Conservation (phyloP, 1,139 yeast species). For the Geotrichum aggregatum region DNA sequence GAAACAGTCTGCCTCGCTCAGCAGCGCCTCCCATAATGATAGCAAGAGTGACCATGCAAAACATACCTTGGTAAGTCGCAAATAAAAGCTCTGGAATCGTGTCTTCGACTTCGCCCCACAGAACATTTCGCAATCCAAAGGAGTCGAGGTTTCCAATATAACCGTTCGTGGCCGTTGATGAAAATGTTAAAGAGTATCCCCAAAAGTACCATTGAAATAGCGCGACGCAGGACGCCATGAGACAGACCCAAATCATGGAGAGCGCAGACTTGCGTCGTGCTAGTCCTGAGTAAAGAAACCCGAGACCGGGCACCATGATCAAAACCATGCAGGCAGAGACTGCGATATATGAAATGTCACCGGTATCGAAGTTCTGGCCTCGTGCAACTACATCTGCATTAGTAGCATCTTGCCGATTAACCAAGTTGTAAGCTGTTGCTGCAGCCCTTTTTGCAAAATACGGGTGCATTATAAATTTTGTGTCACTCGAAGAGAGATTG, state of each 20-base stretch:
- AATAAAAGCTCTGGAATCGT: conserved; percentile 78
- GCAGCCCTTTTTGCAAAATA: conserved; percentile 12
- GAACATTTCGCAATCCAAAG: conserved; percentile 73
- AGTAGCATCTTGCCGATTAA: conserved; percentile 4
- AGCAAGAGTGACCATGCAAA: conserved; percentile 82
- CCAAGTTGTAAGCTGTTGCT: neutral
- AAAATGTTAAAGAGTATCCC: conserved; percentile 92
- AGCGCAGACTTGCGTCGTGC: conserved; percentile 89
- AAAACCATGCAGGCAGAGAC: conserved; percentile 70
- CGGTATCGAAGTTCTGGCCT: conserved; percentile 43
- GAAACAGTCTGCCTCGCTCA: conserved; percentile 86
- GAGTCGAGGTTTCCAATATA: conserved; percentile 81
- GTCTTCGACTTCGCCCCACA: conserved; percentile 48
- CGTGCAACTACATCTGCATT: neutral
- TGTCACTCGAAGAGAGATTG: too few species aligned
- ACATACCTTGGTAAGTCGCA: conserved; percentile 87
- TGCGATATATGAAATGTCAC: conserved; percentile 49
- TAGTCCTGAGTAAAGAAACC: conserved; percentile 85
- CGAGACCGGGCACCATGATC: conserved; percentile 93
- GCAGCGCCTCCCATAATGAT: conserved; percentile 93
- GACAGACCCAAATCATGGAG: conserved; percentile 77
- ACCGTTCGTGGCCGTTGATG: conserved; percentile 66
- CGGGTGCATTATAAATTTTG: conserved; percentile 7
- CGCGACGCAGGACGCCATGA: conserved; percentile 75
- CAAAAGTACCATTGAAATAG: conserved; percentile 94